phyloP scores from a whole-genome alignment of 2,329 filamentous ascomycete genomes.

The Diaporthe longicolla region DNA sequence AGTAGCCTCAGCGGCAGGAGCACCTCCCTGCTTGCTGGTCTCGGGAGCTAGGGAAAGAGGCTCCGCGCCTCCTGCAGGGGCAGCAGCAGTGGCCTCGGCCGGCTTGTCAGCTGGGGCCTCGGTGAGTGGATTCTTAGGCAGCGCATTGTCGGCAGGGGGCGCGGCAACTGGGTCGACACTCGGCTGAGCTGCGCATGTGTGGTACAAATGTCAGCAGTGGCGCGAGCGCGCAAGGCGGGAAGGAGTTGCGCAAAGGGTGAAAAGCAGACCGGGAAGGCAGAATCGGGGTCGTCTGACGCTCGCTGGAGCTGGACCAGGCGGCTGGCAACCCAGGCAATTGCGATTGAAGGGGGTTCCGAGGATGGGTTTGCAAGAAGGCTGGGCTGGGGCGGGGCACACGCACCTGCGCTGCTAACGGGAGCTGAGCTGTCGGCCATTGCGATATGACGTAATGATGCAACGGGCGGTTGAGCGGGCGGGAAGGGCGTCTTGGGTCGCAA shows the following conservation, averaged over 20 bases:
- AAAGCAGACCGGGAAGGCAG: slow-evolving; percentile 16
- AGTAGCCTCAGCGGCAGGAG: slow-evolving; percentile 32
- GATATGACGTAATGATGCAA: slow-evolving; percentile 43
- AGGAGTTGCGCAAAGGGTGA: slow-evolving; percentile 19
- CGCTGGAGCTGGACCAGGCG: slow-evolving; percentile 31
- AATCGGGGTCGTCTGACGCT: background rate
- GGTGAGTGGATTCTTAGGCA: slow-evolving; percentile 34
- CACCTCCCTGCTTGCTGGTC: slow-evolving; percentile 31
- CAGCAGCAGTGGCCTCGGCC: slow-evolving; percentile 25
- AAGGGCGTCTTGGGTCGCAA: slow-evolving; percentile 33
- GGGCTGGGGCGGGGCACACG: slow-evolving; percentile 29
- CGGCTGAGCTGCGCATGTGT: slow-evolving; percentile 34
- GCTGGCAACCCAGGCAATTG: background rate
- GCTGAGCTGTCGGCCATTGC: slow-evolving; percentile 43
- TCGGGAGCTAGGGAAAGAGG: slow-evolving; percentile 36
- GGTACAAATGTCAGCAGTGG: slow-evolving; percentile 35
- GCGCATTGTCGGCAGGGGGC: slow-evolving; percentile 37
- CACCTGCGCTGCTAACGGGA: slow-evolving; percentile 42
- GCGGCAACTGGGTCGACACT: slow-evolving; percentile 21
- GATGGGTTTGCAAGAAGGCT: slow-evolving; percentile 15
- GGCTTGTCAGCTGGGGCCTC: slow-evolving; percentile 28
- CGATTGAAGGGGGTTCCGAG: background rate
- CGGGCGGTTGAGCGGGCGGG: slow-evolving; percentile 8
- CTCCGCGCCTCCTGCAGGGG: slow-evolving; percentile 8
- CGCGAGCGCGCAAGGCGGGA: background rate